Base-by-base conservation (phyloP, 176 grass and related monocot genomes). In the Eremochloa ophiuroides region DNA sequence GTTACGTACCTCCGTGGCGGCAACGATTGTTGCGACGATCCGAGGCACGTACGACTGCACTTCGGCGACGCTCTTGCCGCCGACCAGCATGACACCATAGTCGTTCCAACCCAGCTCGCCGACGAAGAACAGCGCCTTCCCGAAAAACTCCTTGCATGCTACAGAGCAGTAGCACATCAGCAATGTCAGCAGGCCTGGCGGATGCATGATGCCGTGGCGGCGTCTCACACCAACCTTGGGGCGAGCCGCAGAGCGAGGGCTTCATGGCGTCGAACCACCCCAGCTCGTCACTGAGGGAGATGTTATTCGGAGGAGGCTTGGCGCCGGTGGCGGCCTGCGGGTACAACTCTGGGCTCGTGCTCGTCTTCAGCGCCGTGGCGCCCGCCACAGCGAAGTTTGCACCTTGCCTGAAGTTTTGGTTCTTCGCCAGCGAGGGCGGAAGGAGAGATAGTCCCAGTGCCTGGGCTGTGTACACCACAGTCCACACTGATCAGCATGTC, bases 71-170 rank as follows among this genome's bases (percentile, higher is more conserved):
- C 50, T 67, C 35, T 73, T 80, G 33, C 85, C 82, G n/a, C n/a
- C n/a, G n/a, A n/a, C n/a, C n/a, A n/a, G n/a, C n/a, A 64, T 12
- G 60, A 81, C 15, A 20, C 58, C 84, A 69, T 93, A 90, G 39
- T 94, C 91, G 46, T 94, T 94, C n/a, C 78, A 86, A 13, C 88
- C 91, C 74, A 93, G 41, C 86, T 90, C 91, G 3, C 91, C 85
- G 12, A 94, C 74, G 43, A 94, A 10, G 51, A 94, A 85, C 31
- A 90, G 71, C 2, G 85, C 85, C 47, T 44, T 71, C 18, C 42
- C 47, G 42, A 90, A 76, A 27, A 26, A 83, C 7, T 63, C 71
- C 70, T 46, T 78, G 80, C 91, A 93, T 6, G 83, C 89, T 91
- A 67, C 15, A 50, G 26, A 29, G 14, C 10, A 27, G 1, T 0